phyloP scores from a whole-genome alignment of 1,284 basidiomycete genomes.

The Lentinula novae-zelandiae region DNA sequence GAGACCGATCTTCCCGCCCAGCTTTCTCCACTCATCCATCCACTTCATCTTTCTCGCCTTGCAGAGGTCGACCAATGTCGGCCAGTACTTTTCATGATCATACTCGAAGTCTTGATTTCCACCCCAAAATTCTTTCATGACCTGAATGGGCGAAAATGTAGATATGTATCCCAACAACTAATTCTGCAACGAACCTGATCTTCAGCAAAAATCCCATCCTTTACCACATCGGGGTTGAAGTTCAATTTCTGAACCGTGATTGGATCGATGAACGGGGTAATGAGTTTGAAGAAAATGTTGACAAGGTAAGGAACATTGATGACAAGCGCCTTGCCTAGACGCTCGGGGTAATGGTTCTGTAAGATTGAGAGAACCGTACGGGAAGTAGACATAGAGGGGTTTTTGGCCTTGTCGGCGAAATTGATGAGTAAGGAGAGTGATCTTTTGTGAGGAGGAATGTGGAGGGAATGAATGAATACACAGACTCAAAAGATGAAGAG shows the following conservation, averaged over 20 bases:
- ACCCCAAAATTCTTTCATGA: slow-evolving; percentile 60
- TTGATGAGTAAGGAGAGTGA: slow-evolving; percentile 78
- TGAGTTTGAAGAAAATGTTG: slow-evolving; percentile 78
- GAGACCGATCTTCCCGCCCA: slow-evolving; percentile 63
- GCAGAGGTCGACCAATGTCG: slow-evolving; percentile 53
- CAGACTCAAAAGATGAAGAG: background rate
- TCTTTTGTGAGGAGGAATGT: slow-evolving; percentile 27
- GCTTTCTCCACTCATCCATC: slow-evolving; percentile 56
- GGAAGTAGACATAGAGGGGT: slow-evolving; percentile 63
- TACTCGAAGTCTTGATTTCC: slow-evolving; percentile 64
- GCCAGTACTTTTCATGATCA: slow-evolving; percentile 74
- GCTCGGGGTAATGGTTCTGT: slow-evolving; percentile 89
- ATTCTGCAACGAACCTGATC: slow-evolving; percentile 45
- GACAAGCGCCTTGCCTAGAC: slow-evolving; percentile 83
- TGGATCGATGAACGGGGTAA: slow-evolving; percentile 79
- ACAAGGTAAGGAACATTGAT: slow-evolving; percentile 82
- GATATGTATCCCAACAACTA: background rate
- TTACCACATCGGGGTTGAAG: slow-evolving; percentile 63
- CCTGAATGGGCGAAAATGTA: slow-evolving; percentile 45
- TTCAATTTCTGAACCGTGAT: slow-evolving; percentile 71
- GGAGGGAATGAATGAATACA: background rate
- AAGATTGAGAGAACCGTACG: slow-evolving; percentile 72
- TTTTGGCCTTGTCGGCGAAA: slow-evolving; percentile 77
- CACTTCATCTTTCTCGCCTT: slow-evolving; percentile 46
- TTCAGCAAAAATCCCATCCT: slow-evolving; percentile 55